A percentile compares a stretch with the other conserved stretches of the same genome.
Evolutionary conservation across 768 basidiomycete genomes (phyloP).

Genomic region (Thelephora ganbajun): DNA sequence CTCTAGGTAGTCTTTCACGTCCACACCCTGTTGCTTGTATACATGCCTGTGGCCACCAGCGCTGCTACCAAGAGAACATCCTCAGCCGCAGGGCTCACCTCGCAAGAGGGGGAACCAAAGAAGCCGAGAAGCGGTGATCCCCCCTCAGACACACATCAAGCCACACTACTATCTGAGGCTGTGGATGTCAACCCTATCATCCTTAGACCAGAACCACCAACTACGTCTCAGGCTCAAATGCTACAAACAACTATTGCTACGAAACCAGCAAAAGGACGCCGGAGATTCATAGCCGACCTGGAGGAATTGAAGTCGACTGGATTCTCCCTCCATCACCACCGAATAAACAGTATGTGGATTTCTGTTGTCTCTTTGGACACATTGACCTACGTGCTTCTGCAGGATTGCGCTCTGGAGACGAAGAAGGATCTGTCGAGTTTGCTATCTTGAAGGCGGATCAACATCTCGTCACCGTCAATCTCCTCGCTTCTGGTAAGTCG

Average conservation of each 20-base stretch:
- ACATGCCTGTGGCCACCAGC: too few species aligned
- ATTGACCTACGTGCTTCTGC: background rate
- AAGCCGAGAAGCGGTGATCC: too few species aligned
- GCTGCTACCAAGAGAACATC: too few species aligned
- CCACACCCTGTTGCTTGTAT: too few species aligned
- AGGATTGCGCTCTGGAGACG: conserved; percentile 45
- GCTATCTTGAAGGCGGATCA: conserved; percentile 23
- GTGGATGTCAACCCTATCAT: too few species aligned
- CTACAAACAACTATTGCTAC: conserved; percentile 1
- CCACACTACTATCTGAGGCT: too few species aligned
- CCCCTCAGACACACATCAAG: too few species aligned
- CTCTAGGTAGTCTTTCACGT: too few species aligned
- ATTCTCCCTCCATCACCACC: conserved; percentile 23
- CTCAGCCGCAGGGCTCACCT: too few species aligned
- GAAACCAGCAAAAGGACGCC: conserved; percentile 34
- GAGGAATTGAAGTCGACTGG: conserved; percentile 28
- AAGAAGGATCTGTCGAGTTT: conserved; percentile 51
- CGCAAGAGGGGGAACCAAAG: too few species aligned
- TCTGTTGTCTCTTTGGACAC: background rate
- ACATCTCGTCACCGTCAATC: conserved; percentile 23
- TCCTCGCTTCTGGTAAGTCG: conserved; percentile 36
- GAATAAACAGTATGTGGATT: conserved; percentile 26
- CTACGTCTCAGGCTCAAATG: background rate
- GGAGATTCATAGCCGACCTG: conserved; percentile 45
- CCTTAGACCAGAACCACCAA: background rate